Conservation (phyloP, 2,329 filamentous ascomycete species). For the Conoideocrella luteorostrata region DNA sequence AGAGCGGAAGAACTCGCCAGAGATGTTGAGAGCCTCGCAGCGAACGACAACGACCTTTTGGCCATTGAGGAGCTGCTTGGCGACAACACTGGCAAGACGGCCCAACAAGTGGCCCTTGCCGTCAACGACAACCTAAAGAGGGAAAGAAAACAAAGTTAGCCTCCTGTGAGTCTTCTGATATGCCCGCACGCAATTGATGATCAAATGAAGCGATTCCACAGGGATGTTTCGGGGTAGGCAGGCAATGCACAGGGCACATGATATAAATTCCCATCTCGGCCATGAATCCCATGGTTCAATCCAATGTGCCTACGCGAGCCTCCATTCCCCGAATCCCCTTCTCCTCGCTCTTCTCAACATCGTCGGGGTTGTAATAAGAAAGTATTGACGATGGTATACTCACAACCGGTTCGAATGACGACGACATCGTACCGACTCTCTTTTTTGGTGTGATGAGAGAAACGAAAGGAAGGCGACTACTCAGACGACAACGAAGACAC, state of each 20-base stretch:
- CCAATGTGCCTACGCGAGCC: slow-evolving; percentile 8
- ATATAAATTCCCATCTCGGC: slow-evolving; percentile 2
- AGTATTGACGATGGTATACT: slow-evolving; percentile 34
- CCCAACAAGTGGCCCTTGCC: slow-evolving; percentile 99
- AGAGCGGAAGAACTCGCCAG: slow-evolving; percentile 99
- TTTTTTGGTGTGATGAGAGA: slow-evolving; percentile 23
- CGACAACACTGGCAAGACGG: slow-evolving; percentile 94
- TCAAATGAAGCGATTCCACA: neutral
- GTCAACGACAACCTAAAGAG: slow-evolving; percentile 85
- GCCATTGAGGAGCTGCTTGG: slow-evolving; percentile 97
- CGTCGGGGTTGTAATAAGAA: slow-evolving; percentile 8
- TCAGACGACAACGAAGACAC: slow-evolving; percentile 27
- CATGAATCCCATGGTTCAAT: slow-evolving; percentile 1
- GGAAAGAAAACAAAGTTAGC: slow-evolving; percentile 18
- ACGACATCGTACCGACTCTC: slow-evolving; percentile 53
- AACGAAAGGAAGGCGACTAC: slow-evolving; percentile 26
- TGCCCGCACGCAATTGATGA: neutral
- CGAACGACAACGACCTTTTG: slow-evolving; percentile 99
- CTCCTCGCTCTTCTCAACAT: slow-evolving; percentile 4
- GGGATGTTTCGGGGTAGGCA: neutral
- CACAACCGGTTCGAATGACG: slow-evolving; percentile 61
- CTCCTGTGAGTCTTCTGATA: slow-evolving; percentile 13
- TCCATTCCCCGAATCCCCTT: slow-evolving; percentile 5
- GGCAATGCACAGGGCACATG: slow-evolving; percentile 6
- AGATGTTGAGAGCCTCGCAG: slow-evolving; percentile 99